Conservation (phyloP, 768 basidiomycete genomes). For the Filobasidium wieringae region DNA sequence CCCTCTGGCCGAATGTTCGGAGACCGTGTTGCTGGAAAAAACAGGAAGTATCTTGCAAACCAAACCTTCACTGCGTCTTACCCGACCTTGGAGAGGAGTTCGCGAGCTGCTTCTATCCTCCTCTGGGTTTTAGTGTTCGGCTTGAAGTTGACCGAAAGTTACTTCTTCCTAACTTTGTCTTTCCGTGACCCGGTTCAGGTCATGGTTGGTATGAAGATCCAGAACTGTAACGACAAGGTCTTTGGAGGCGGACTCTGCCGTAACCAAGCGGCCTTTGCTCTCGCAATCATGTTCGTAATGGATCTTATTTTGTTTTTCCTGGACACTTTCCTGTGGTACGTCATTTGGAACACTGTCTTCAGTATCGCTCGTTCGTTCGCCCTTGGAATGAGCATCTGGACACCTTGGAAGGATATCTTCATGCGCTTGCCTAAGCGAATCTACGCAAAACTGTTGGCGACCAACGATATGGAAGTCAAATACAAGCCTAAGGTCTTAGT, state of each 20-base stretch:
- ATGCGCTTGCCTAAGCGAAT: slow-evolving; percentile 91
- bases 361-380: slow-evolving; percentile 55
- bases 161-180: slow-evolving; percentile 93
- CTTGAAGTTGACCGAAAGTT: slow-evolving; percentile 92
- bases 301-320: slow-evolving; percentile 93
- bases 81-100: slow-evolving; percentile 52
- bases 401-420: slow-evolving; percentile 97
- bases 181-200: slow-evolving; percentile 86
- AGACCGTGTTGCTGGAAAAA: slow-evolving; percentile 88
- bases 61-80: slow-evolving; percentile 98
- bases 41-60: slow-evolving; percentile 90
- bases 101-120: slow-evolving; percentile 63
- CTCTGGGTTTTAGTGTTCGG: slow-evolving; percentile 90
- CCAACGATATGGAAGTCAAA: slow-evolving; percentile 90
- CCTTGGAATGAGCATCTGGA: slow-evolving; percentile 94
- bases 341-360: slow-evolving; percentile 97
- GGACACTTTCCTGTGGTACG: slow-evolving; percentile 99
- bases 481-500: slow-evolving; percentile 99
- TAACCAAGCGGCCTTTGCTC: slow-evolving; percentile 87
- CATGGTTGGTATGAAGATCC: slow-evolving; percentile 94
- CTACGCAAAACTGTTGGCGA: slow-evolving; percentile 87
- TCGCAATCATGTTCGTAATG: slow-evolving; percentile 99
- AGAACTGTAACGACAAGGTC: slow-evolving; percentile 73
- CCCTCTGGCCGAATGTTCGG: slow-evolving; percentile 98
- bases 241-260: slow-evolving; percentile 73